Evolutionary conservation across 2,329 filamentous ascomycete genomes (phyloP).

Genomic region (Fonsecaea nubica): DNA sequence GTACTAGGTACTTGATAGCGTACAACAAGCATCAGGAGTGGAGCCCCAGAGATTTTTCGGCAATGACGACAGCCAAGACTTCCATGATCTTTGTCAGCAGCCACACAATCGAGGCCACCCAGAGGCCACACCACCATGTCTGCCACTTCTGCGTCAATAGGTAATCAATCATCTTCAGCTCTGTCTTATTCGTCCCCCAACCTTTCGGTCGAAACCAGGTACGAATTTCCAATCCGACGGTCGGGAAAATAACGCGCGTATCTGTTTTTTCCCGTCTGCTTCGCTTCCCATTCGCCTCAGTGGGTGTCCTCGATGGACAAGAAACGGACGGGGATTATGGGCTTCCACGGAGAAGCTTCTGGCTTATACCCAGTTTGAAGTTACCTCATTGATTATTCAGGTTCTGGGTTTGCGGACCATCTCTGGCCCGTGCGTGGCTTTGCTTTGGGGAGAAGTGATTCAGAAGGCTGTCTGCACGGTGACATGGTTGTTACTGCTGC

Average conservation of each 20-base stretch:
- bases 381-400: slow-evolving; percentile 18
- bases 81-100: too few species aligned
- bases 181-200: background rate
- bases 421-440: slow-evolving; percentile 26
- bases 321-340: background rate
- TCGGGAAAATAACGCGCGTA: slow-evolving; percentile 9
- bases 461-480: background rate
- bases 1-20: too few species aligned
- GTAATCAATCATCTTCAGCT: too few species aligned
- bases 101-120: too few species aligned
- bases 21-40: too few species aligned
- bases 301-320: background rate
- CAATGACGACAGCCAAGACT: too few species aligned
- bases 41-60: too few species aligned
- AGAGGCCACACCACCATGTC: too few species aligned
- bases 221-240: background rate
- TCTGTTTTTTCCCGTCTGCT: background rate
- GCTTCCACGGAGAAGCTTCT: background rate
- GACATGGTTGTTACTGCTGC: background rate
- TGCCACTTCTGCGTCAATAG: too few species aligned
- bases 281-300: background rate
- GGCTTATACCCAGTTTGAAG: slow-evolving; percentile 7
- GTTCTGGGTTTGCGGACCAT: slow-evolving; percentile 13
- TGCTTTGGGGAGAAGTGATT: background rate
- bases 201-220: slow-evolving; percentile 16